Conservation (phyloP, 2,329 filamentous ascomycete species). For the Ramularia endophylla region DNA sequence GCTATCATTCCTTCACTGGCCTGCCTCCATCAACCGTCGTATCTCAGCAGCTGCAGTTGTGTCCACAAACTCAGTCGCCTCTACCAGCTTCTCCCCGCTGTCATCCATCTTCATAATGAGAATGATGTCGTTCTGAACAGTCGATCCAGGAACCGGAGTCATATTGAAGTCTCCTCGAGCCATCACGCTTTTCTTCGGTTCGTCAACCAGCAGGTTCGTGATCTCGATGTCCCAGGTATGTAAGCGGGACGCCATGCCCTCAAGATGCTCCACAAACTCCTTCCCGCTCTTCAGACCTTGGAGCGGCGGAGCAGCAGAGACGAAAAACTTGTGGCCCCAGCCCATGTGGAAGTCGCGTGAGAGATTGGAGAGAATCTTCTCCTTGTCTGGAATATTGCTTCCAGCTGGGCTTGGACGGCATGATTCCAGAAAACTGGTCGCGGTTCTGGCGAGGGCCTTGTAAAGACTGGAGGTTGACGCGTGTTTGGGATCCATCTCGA, state of each 20-base stretch:
- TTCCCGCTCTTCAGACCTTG: constrained; percentile 17
- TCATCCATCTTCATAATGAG: constrained; percentile 29
- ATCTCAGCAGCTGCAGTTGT: constrained; percentile 15
- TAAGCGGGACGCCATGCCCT: constrained; percentile 20
- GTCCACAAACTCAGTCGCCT: constrained; percentile 31
- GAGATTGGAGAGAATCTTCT: constrained; percentile 17
- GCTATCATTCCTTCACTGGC: constrained; percentile 8
- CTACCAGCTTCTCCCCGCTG: constrained; percentile 19
- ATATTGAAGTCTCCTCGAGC: constrained; percentile 26
- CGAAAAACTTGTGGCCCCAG: constrained; percentile 30
- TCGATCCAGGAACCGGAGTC: constrained; percentile 16
- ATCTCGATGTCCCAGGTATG: constrained; percentile 22
- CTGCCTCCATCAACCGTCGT: constrained; percentile 1
- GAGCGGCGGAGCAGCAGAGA: constrained; percentile 19
- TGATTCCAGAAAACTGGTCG: constrained; percentile 14
- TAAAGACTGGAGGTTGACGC: too few species aligned
- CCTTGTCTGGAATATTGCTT: constrained; percentile 16
- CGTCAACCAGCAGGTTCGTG: constrained; percentile 26
- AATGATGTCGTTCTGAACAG: constrained; percentile 29
- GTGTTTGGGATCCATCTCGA: too few species aligned
- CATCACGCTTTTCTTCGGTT: constrained; percentile 18
- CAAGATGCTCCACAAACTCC: constrained; percentile 23
- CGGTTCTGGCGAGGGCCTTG: constrained; percentile 12
- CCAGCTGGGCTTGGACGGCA: constrained; percentile 11
- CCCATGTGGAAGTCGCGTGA: constrained; percentile 19